Evolutionary conservation across 225 moss, liverwort and hornwort genomes (phyloP), one percentile per base, ranked within the genome.

Genomic region (Sphagnum tenellum): DNA sequence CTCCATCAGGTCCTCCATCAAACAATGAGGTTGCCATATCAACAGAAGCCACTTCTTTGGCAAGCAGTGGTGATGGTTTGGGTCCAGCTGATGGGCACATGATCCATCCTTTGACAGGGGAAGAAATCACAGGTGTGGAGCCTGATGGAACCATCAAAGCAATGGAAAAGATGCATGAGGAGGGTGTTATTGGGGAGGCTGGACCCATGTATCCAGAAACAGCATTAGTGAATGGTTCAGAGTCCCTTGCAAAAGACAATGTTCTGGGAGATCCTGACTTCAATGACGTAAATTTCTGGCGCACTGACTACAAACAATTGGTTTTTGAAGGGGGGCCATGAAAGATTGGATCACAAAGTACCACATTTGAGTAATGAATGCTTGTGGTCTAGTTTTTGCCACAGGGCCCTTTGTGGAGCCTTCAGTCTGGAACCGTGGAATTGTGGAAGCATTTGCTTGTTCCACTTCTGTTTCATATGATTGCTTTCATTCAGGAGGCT

Each of bases 141-240:
- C 78, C 90, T 55, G 87, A 85, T 9, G 96, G 92, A n/a, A 92
- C 92, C 44, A 72, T 77, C 56, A 81, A 73, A 72, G 96, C 92
- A 47, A 90, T 92, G 92, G 92, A 92, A 73, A 92, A 90, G 72
- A 89, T 92, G 79, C 70, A 90, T 54, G 88, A 86, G 71, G 92
- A 96, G 74, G 96, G 96, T 50, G 89, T 92, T 54, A 92, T 96
- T 47, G 92, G 92, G 12, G 96, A 92, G 72, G 92, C 92, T 45
- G 86, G 70, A 60, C 88, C 92, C 50, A 66, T 92, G 66, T 82
- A 84, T 46, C 82, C 77, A 62, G 75, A 80, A 8, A 83, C 70
- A 67, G 55, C 10, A 56, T 64, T 47, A 65, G 55, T 51, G 85
- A 29, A 29, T 29, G 29, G 74, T 50, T 61, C 47, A 48, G 83